Evolutionary conservation across 768 basidiomycete species (phyloP).

Genomic region (Vishniacozyma victoriae): DNA sequence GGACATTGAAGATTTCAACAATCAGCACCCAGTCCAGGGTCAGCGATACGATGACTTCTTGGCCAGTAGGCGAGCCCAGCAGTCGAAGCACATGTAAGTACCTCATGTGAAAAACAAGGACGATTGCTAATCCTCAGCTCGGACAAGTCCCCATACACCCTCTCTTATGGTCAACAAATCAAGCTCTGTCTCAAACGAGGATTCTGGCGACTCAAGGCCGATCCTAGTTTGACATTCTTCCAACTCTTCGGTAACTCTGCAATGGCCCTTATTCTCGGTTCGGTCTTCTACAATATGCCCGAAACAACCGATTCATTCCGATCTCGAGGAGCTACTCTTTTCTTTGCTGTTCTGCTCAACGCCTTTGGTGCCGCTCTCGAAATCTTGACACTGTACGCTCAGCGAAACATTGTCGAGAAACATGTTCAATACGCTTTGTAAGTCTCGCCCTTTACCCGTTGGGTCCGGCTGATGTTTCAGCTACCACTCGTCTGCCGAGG

Average conservation of each 20-base stretch:
- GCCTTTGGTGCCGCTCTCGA: constrained; percentile 49
- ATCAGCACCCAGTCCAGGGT: constrained; percentile 40
- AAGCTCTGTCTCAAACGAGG: constrained; percentile 52
- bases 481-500: constrained; percentile 54
- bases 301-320: constrained; percentile 36
- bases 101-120: constrained; percentile 61
- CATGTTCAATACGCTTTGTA: constrained; percentile 52
- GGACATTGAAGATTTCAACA: constrained; percentile 59
- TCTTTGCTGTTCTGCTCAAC: constrained; percentile 58
- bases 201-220: constrained; percentile 52
- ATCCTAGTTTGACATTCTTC: constrained; percentile 45
- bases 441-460: background rate
- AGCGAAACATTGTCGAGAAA: constrained; percentile 50
- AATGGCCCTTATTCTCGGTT: constrained; percentile 40
- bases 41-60: constrained; percentile 64
- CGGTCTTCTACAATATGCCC: constrained; percentile 44
- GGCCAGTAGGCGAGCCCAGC: constrained; percentile 57
- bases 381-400: constrained; percentile 48
- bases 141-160: constrained; percentile 49
- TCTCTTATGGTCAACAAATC: constrained; percentile 53
- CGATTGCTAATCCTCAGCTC: constrained; percentile 59
- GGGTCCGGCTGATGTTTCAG: background rate
- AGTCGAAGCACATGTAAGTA: constrained; percentile 72
- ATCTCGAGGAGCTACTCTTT: constrained; percentile 30
- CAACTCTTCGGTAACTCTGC: constrained; percentile 43